These are phyloP conservation scores for Fomitopsis palustris DNA, from an alignment of 1,284 basidiomycete species.

Conservation along the genomic window DNA sequence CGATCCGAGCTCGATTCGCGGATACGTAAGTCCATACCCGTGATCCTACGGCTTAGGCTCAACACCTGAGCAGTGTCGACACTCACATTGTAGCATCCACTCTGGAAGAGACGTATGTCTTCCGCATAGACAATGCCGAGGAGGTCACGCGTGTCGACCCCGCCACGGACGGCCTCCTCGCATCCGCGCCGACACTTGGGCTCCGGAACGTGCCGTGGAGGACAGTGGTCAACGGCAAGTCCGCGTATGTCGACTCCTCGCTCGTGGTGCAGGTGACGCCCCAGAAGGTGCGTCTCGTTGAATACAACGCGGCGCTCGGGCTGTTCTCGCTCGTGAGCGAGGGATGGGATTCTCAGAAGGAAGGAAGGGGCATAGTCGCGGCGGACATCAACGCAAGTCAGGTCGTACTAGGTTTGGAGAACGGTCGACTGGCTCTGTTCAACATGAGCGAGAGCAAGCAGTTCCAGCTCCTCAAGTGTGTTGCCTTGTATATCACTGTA, in stretches of 20 bases:
- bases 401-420: constrained; percentile 61
- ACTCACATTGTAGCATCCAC: constrained; percentile 60
- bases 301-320: constrained; percentile 41
- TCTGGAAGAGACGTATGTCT: constrained; percentile 46
- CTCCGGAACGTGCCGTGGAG: constrained; percentile 52
- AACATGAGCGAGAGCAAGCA: constrained; percentile 39
- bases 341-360: constrained; percentile 32
- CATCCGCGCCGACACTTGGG: constrained; percentile 58
- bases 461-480: constrained; percentile 37
- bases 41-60: neutral
- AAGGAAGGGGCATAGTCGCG: constrained; percentile 54
- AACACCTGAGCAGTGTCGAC: constrained; percentile 35
- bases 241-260: constrained; percentile 48
- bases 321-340: constrained; percentile 32
- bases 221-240: constrained; percentile 22
- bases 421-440: constrained; percentile 54
- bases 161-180: constrained; percentile 40
- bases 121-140: constrained; percentile 43
- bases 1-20: constrained; percentile 48
- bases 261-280: constrained; percentile 72
- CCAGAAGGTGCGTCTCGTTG: constrained; percentile 48
- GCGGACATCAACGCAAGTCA: constrained; percentile 65
- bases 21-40: constrained; percentile 42
- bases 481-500: neutral
- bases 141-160: constrained; percentile 37